Evolutionary conservation across 257 asterid species (phyloP), one percentile per base, ranked within the genome.

Genomic region (Capsicum rhomboideum): DNA sequence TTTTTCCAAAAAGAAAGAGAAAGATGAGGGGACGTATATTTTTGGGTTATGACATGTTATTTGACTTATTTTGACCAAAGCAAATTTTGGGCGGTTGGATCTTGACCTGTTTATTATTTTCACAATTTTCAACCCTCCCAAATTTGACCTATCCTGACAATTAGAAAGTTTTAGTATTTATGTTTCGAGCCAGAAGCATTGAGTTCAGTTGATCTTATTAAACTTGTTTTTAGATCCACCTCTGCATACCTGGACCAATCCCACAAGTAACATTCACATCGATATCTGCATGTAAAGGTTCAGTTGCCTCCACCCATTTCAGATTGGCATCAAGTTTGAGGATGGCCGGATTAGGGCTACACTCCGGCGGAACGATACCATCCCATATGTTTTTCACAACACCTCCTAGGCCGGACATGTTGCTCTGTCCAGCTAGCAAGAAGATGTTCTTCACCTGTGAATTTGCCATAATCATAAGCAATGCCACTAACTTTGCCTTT

Each of bases 361-460:
- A 49, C 17, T 85, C 80, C 10, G 75, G 74, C 2, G 84, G 89
- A 40, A 86, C 82, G 42, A 80, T 11, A n/a, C 80, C 59, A 34
- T 87, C 87, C 87, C 87, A 86, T 21, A 8, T 28, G 50, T 74
- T 77, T 10, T 56, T 67, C 28, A 56, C 59, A 1, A 86, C 89
- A n/a, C 87, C 89, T 26, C 89, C 85, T 16, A 74, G 85, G 63
- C 87, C 89, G 10, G 83, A 82, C 83, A 86, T 86, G 83, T 86
- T 86, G 80, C 86, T 86, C 83, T 86, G 87, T 3, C 89, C 89
- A 8, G 86, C 84, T 11, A 83, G 89, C 8, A 83, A 40, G 67
- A 86, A 80, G 26, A 86, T 84, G 13, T 21, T 69, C 50, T 58
- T 78, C 55, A 66, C 54, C 58, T 54, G 50, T 46, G 44, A 52